Conservation (phyloP, 2,329 filamentous ascomycete genomes). For the Fusarium lyarnte region DNA sequence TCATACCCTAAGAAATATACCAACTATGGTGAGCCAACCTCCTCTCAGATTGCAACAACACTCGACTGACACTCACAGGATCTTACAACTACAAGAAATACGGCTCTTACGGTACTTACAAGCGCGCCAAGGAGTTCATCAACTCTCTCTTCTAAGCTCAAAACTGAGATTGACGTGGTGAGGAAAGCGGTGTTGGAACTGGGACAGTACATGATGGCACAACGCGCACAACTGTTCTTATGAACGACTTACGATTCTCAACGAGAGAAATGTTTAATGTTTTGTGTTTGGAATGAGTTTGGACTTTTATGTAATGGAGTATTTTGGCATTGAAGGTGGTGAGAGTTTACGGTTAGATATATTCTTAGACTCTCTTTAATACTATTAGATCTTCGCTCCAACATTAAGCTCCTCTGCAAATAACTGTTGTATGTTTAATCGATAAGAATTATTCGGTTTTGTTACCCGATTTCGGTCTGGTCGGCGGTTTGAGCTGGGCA, state of each 20-base stretch:
- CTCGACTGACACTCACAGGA: background rate
- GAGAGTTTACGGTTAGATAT: background rate
- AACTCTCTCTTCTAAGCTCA: constrained; percentile 23
- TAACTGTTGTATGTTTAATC: too few relatives aligned
- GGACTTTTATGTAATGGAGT: background rate
- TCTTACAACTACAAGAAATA: constrained; percentile 27
- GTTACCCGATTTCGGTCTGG: fast-evolving
- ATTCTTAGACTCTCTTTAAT: constrained; percentile 33
- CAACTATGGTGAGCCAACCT: background rate
- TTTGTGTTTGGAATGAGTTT: background rate
- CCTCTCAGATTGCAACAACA: background rate
- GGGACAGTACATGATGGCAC: background rate
- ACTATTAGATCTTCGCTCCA: constrained; percentile 1
- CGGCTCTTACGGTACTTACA: constrained; percentile 26
- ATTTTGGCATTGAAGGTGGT: background rate
- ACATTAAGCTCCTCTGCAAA: too few relatives aligned
- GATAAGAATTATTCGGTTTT: fast-evolving
- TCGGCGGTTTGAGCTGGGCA: fast-evolving
- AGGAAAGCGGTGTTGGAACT: background rate
- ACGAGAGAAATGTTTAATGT: constrained; percentile 23
- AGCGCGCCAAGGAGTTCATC: constrained; percentile 22
- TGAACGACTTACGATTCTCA: constrained; percentile 32
- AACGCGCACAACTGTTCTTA: constrained; percentile 23
- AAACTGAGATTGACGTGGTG: background rate
- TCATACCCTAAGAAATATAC: background rate